Evolutionary conservation across 768 basidiomycete species (phyloP).

Genomic region (Hygrophoropsis aurantiaca): DNA sequence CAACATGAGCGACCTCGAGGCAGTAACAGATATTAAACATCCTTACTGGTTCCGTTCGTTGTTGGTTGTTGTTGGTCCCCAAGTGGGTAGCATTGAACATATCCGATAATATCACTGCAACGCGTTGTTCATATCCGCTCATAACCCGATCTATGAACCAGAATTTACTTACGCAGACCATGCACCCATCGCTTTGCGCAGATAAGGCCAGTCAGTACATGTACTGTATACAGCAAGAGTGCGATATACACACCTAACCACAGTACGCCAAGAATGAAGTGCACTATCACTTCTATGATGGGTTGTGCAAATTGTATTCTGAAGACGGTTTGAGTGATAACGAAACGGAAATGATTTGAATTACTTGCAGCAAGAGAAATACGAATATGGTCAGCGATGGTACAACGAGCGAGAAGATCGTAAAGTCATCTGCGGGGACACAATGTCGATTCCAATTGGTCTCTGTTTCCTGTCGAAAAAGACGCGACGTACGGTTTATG

Average conservation of each 20-base stretch:
- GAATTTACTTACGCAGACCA: conserved; percentile 71
- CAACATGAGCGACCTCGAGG: conserved; percentile 6
- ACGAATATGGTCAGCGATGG: conserved; percentile 64
- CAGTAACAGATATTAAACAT: not conserved
- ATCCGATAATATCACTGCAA: conserved; percentile 67
- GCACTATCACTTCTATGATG: conserved; percentile 51
- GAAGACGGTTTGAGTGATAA: conserved; percentile 6
- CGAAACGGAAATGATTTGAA: not conserved
- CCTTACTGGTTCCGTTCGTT: conserved; percentile 55
- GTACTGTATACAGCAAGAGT: too few relatives aligned
- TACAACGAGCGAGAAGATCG: conserved; percentile 65
- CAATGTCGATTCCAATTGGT: conserved; percentile 1
- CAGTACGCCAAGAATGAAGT: conserved; percentile 57
- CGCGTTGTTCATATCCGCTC: conserved; percentile 6
- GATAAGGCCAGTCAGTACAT: conserved; percentile 4
- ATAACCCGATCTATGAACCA: not conserved
- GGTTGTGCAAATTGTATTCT: conserved; percentile 76
- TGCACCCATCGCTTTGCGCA: conserved; percentile 61
- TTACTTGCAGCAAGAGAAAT: conserved; percentile 57
- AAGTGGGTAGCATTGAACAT: conserved; percentile 56
- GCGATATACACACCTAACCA: conserved; percentile 61
- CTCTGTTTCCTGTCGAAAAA: conserved; percentile 3
- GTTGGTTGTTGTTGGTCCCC: conserved; percentile 45
- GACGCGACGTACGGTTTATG: conserved; percentile 51
- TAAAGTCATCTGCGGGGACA: conserved; percentile 57